phyloP scores from a whole-genome alignment of 208 protist genomes.

The Leishmania amazonensis region DNA sequence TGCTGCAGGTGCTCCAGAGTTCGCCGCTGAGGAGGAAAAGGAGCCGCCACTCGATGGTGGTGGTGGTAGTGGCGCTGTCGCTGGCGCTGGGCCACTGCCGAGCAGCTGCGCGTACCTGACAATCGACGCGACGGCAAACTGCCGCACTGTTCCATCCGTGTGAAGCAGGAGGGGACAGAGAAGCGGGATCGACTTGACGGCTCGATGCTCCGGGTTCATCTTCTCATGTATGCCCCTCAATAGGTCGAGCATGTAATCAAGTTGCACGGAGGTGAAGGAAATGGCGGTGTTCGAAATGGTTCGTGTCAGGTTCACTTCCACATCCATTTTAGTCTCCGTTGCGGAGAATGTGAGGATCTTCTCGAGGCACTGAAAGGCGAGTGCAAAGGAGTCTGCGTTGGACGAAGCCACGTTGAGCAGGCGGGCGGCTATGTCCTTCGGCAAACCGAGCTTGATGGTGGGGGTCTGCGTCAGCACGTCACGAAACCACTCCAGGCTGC shows the following conservation, averaged over 20 bases:
- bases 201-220: slow-evolving; percentile 45
- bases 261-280: slow-evolving; percentile 17
- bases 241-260: slow-evolving; percentile 29
- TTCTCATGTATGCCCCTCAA: slow-evolving; percentile 32
- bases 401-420: slow-evolving; percentile 28
- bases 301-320: slow-evolving; percentile 25
- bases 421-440: slow-evolving; percentile 23
- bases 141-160: slow-evolving; percentile 19
- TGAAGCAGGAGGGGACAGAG: slow-evolving; percentile 49
- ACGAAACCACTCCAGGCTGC: slow-evolving; percentile 30
- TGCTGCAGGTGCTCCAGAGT: slow-evolving; percentile 1
- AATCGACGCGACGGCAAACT: slow-evolving; percentile 33
- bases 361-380: slow-evolving; percentile 45
- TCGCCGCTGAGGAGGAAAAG: background rate
- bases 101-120: slow-evolving; percentile 25
- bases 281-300: slow-evolving; percentile 14
- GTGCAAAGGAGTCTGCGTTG: slow-evolving; percentile 15
- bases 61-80: background rate
- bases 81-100: background rate
- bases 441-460: slow-evolving; percentile 21
- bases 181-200: slow-evolving; percentile 43
- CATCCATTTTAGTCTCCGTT: slow-evolving; percentile 30
- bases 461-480: slow-evolving; percentile 24
- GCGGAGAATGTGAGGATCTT: slow-evolving; percentile 27
- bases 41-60: background rate